phyloP scores from a whole-genome alignment of 2,329 filamentous ascomycete species.

The Proliferodiscus dingleyae region DNA sequence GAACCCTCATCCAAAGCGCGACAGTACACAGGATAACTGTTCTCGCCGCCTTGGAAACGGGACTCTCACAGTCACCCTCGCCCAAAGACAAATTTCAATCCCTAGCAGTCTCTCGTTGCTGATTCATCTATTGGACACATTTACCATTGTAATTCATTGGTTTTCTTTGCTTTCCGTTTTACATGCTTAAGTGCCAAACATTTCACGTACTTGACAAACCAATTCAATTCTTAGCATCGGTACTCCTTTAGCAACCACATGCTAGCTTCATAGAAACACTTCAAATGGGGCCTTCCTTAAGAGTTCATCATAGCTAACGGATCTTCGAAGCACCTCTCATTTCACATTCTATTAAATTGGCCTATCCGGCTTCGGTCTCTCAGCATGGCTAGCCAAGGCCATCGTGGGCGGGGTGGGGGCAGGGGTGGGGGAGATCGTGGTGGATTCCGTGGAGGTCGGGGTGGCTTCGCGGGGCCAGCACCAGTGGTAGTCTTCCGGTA shows the following conservation, averaged over 20 bases:
- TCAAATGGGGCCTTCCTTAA: background rate
- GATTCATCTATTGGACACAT: too few relatives aligned
- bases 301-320: background rate
- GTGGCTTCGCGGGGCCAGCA: constrained; percentile 27
- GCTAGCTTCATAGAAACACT: background rate
- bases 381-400: constrained; percentile 10
- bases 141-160: background rate
- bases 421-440: constrained; percentile 21
- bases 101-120: too few relatives aligned
- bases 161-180: background rate
- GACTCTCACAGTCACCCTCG: too few relatives aligned
- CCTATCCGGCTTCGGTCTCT: too few relatives aligned
- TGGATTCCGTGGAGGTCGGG: constrained; percentile 23
- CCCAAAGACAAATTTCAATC: background rate
- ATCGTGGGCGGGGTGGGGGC: constrained; percentile 23
- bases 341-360: too few relatives aligned
- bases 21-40: too few relatives aligned
- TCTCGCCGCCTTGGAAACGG: too few relatives aligned
- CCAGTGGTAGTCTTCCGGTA: constrained; percentile 23
- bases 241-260: too few relatives aligned
- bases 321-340: too few relatives aligned
- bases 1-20: too few relatives aligned
- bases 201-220: background rate
- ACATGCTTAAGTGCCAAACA: background rate
- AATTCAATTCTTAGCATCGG: background rate